Conservation (phyloP, 768 basidiomycete species). For the Neoboletus subvelutipes region DNA sequence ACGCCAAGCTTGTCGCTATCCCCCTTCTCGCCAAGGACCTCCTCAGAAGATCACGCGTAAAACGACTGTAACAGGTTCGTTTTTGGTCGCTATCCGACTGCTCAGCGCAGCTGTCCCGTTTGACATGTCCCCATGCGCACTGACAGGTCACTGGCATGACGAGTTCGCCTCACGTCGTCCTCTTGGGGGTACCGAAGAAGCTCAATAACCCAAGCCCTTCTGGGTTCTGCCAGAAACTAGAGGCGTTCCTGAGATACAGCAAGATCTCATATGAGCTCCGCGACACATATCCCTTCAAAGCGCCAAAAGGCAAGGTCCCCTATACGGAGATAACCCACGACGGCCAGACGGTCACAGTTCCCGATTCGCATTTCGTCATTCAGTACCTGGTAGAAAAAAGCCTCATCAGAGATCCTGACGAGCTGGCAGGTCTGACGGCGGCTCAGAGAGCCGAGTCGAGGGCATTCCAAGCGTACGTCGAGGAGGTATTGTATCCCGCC, state of each 20-base stretch:
- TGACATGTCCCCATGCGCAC: neutral
- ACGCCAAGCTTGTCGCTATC: neutral
- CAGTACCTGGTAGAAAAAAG: conserved; percentile 27
- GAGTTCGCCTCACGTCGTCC: conserved; percentile 22
- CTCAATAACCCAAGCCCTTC: conserved; percentile 24
- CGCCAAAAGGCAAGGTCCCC: conserved; percentile 35
- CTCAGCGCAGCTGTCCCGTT: neutral
- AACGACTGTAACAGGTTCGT: neutral
- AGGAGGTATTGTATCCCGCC: conserved; percentile 31
- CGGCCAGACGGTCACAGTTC: conserved; percentile 16
- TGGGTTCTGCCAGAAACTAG: conserved; percentile 36
- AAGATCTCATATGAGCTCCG: conserved; percentile 29
- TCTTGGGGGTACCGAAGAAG: conserved; percentile 26
- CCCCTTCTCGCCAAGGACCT: neutral
- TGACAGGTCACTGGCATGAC: conserved; percentile 16
- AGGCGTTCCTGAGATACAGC: conserved; percentile 30
- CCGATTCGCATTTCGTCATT: conserved; percentile 37
- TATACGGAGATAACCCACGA: conserved; percentile 31
- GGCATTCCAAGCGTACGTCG: conserved; percentile 34
- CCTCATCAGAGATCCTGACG: conserved; percentile 30
- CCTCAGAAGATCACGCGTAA: neutral
- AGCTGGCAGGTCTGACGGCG: conserved; percentile 24
- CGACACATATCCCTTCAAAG: conserved; percentile 25
- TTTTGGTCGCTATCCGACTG: neutral
- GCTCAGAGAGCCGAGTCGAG: conserved; percentile 33